phyloP scores from a whole-genome alignment of 306 rosid genomes.

The Citrullus amarus region DNA sequence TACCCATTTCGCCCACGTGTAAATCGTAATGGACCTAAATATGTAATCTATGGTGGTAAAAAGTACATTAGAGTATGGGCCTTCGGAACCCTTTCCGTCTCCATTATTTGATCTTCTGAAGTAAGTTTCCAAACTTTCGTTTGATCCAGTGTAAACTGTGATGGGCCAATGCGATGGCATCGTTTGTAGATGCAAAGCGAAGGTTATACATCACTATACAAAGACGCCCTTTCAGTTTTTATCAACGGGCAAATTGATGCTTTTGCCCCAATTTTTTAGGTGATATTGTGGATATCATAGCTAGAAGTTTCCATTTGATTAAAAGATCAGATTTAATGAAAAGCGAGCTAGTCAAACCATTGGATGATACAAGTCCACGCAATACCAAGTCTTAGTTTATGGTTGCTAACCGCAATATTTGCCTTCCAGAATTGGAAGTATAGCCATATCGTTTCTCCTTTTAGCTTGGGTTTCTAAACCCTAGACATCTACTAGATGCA shows the following conservation, averaged over 20 bases:
- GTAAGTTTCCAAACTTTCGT: no score
- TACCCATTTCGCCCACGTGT: background rate
- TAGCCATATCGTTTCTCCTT: constrained; percentile 4
- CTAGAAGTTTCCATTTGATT: constrained; percentile 7
- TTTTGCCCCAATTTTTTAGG: background rate
- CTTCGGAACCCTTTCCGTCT: background rate
- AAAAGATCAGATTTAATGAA: constrained; percentile 21
- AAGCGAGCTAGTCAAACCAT: constrained; percentile 33
- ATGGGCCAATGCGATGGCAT: no score
- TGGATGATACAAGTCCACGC: constrained; percentile 44
- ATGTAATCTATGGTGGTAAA: no score
- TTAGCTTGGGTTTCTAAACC: constrained; percentile 18
- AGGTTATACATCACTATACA: no score
- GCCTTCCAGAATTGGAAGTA: constrained; percentile 40
- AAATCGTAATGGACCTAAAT: background rate
- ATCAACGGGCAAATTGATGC: background rate
- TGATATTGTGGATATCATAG: constrained; percentile 2
- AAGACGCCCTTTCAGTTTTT: no score
- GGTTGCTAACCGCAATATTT: constrained; percentile 2
- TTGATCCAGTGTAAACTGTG: no score
- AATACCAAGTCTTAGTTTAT: constrained; percentile 9
- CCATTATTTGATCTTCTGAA: background rate
- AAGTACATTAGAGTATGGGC: background rate
- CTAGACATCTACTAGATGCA: constrained; percentile 49
- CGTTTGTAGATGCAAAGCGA: no score